Percentiles rank a stretch among this genome's conserved stretches.
phyloP scores from a whole-genome alignment of 805 yeast genomes.

The Candida loeiensis region DNA sequence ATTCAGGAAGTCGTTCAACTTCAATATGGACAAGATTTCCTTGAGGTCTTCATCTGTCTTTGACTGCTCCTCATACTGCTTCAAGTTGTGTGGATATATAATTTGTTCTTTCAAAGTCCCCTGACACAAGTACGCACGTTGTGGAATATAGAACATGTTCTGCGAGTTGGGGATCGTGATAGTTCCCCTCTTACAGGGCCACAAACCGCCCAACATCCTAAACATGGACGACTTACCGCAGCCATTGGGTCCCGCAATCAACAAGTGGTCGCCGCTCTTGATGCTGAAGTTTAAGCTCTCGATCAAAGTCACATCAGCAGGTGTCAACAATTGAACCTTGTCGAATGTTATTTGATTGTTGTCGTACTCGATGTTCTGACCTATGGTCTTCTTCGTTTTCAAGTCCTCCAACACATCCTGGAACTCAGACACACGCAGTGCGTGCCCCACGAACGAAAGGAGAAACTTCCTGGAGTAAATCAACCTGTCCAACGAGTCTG shows the following conservation, averaged over 20 bases:
- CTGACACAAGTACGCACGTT: constrained; percentile 79
- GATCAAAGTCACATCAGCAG: constrained; percentile 72
- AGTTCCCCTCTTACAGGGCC: constrained; percentile 70
- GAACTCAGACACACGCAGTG: constrained; percentile 68
- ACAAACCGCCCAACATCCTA: constrained; percentile 85
- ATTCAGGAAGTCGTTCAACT: constrained; percentile 52
- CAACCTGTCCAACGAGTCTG: constrained; percentile 83
- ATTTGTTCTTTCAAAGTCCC: constrained; percentile 84
- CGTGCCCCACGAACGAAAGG: constrained; percentile 80
- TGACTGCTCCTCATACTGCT: constrained; percentile 45
- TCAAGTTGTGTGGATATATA: constrained; percentile 76
- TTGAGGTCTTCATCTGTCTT: constrained; percentile 49
- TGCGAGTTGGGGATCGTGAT: constrained; percentile 62
- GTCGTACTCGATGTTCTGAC: constrained; percentile 28
- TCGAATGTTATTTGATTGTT: constrained; percentile 63
- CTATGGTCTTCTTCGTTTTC: constrained; percentile 11
- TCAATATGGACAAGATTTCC: constrained; percentile 52
- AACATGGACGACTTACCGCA: constrained; percentile 93
- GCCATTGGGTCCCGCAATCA: constrained; percentile 95
- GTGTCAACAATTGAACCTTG: constrained; percentile 79
- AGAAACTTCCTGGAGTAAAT: constrained; percentile 81
- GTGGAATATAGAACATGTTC: constrained; percentile 85
- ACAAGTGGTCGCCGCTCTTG: constrained; percentile 75
- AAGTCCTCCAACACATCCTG: constrained; percentile 55
- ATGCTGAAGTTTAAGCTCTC: constrained; percentile 65